Evolutionary conservation across 2,329 filamentous ascomycete genomes (phyloP), one percentile per base, ranked within the genome.

Genomic region (Penicillium sp.): DNA sequence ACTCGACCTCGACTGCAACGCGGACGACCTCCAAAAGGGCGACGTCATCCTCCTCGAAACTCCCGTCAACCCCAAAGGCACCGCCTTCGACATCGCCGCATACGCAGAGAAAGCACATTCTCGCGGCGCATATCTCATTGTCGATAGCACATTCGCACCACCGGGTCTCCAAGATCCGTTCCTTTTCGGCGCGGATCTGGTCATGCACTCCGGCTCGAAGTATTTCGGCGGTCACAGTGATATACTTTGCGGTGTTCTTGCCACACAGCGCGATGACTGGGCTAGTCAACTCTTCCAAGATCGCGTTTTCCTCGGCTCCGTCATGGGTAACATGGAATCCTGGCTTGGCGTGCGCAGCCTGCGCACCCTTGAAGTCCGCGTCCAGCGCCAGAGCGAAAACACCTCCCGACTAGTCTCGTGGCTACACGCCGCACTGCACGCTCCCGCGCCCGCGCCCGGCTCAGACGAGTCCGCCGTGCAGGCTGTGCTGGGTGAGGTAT

Each of bases 201-300:
- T 96, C 36, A 90, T 98, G 91, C 95, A 99, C 77, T 89, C 85
- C 53, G 95, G 92, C 3, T 96, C 93, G 18, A 99, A 98, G 82
- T 99, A 98, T 77, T 86, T 99, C 66, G 95, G 95, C 19, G 95
- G 95, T 0, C 95, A 99, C 78, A 94, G 89, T 65, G 95, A 99
- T 77, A 83, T 98, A 83, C 85, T 98, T 6, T 96, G 91, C 71
- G 95, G 95, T 22, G 89, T 96, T 18, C 78, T 99, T 31, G 85
- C 87, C 0, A 84, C 92, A 6, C 80, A 83, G 24, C 78, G 78
- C 49, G 68, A 82, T 52, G 80, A 80, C 4, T 90, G 89, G 89
- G 74, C 86, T n/a, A 72, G 73, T 33, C 79, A 77, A 22, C 77
- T 98, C 69, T 78, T 82, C 49, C 72, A 75, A 1, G 94, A 99